Conservation (phyloP, 2,329 filamentous ascomycete species). For the Atkinsonella hypoxylon region DNA sequence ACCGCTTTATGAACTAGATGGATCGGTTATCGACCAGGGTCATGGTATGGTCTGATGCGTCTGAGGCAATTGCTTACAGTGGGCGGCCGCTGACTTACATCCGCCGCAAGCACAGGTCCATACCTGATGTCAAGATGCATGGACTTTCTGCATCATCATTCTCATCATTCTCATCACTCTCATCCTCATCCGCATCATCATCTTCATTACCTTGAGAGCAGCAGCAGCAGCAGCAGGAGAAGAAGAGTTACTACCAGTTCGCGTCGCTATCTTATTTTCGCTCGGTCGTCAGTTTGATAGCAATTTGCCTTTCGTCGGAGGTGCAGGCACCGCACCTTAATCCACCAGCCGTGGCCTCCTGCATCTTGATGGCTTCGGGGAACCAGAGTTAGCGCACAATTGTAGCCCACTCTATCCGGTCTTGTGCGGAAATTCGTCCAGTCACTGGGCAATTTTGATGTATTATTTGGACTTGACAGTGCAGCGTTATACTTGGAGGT, state of each 20-base stretch:
- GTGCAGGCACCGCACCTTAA: not conserved
- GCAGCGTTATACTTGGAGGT: not conserved
- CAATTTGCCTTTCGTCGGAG: too few species aligned
- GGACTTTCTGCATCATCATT: not conserved
- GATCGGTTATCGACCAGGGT: not conserved
- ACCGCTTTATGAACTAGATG: not conserved
- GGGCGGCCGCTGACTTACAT: not conserved
- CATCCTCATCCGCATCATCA: not conserved
- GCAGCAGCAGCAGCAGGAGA: not conserved
- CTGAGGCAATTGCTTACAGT: slow-evolving; percentile 3
- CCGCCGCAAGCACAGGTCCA: not conserved
- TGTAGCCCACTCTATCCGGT: not conserved
- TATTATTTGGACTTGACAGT: slow-evolving; percentile 1
- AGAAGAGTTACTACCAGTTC: too few species aligned
- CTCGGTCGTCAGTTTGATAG: too few species aligned
- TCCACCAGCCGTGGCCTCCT: not conserved
- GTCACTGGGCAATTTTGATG: not conserved
- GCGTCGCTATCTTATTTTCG: not conserved
- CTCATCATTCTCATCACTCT: not conserved
- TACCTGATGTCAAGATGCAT: not conserved
- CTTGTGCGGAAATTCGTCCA: not conserved
- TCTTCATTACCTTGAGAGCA: not conserved
- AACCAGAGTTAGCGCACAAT: not conserved
- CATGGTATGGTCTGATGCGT: not conserved
- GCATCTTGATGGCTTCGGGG: not conserved